These are phyloP conservation scores for Copromyces sp. DNA, from an alignment of 495 filamentous ascomycete genomes.

Conservation along the genomic window DNA sequence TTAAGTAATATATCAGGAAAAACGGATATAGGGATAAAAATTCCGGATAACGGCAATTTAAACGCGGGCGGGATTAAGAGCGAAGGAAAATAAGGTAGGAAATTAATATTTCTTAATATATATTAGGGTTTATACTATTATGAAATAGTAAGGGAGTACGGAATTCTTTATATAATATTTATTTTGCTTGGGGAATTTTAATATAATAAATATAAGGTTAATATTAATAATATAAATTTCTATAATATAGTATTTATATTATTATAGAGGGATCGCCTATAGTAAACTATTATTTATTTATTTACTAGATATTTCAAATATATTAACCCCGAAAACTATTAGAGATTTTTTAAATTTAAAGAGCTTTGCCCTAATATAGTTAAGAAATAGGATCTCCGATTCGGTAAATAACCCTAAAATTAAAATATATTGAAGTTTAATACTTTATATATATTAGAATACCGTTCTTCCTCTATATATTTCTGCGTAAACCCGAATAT, in stretches of 20 bases:
- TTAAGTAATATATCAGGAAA: not conserved
- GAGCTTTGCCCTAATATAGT: not conserved
- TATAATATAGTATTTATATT: not conserved
- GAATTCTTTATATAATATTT: not conserved
- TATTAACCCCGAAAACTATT: not conserved
- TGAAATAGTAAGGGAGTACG: not conserved
- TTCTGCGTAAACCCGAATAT: not conserved
- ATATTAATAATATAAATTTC: not conserved
- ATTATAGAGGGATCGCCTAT: not conserved
- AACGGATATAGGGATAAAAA: not conserved
- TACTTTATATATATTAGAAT: not conserved
- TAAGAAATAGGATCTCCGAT: not conserved
- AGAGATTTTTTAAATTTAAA: not conserved
- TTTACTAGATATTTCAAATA: not conserved
- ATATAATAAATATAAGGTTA: not conserved
- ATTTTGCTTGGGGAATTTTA: not conserved
- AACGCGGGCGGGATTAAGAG: no score
- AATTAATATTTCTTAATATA: not conserved
- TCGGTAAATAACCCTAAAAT: not conserved
- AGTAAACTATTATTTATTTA: not conserved
- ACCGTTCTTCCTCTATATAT: not conserved
- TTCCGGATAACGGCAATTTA: not conserved
- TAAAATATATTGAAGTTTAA: not conserved
- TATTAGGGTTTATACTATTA: not conserved
- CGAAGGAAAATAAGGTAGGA: not conserved